Evolutionary conservation across 2,329 filamentous ascomycete species (phyloP), one percentile per base, ranked within the genome.

Genomic region (Arthrobotrys megalospora): DNA sequence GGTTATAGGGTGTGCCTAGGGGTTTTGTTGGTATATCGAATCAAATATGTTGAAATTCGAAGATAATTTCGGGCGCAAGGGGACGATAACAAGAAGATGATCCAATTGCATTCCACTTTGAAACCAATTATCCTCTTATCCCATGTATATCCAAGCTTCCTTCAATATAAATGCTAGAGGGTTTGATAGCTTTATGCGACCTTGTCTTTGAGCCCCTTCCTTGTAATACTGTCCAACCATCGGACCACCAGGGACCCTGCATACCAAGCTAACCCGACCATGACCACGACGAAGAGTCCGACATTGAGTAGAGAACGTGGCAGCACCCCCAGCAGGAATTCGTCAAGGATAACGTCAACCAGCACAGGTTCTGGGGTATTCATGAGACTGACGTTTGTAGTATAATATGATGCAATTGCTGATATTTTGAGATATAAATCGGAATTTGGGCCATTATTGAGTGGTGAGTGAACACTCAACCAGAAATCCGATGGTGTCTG

Each of bases 401-500:
- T 92, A 84, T 92, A 96, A 86, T 95, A 99, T 82, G 96, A 93
- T 55, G 96, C 94, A 19, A 91, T 90, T 12, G 94, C 89, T 80
- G 88, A 87, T 65, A 98, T 86, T 79, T 90, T 91, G 1, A 98
- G 88, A 70, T 97, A 89, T 6, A 96, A 86, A 34, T 90, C 82
- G 0, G 91, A 91, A 24, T 71, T 14, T 11, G 16, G 10, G 12
- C 10, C 38, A 41, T 24, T n/a, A 21, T 43, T 16, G n/a, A 24
- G 28, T 34, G 50, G 32, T n/a, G 72, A 64, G 55, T 76, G 90
- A 0, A 90, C 89, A 76, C 90, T 87, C 21, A 97, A 86, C 79
- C 86, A 87, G 85, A 97, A 97, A 24, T 88, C 86, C 0, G 94
- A 97, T 52, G 95, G 95, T 91, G 97, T 92, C 94, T 97, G 79